Base-by-base conservation (phyloP, 345 rosid genomes). In the Hibiscus syriacus region DNA sequence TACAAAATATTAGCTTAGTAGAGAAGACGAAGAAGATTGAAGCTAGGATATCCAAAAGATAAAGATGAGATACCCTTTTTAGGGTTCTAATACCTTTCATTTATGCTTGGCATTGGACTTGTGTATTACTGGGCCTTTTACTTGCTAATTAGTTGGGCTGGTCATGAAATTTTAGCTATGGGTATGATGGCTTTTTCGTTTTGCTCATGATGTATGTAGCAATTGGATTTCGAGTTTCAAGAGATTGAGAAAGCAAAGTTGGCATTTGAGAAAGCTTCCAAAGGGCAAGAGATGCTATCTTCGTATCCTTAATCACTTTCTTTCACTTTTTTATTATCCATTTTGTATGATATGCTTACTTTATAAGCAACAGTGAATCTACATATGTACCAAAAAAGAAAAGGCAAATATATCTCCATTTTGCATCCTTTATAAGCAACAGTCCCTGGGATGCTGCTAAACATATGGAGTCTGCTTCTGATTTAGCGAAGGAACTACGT, bases 361-460 rank as follows among this genome's bases (percentile, higher is more conserved):
- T 3, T 3, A 2, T 19, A 17, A 17, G 13, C 25, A 22, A 23
- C 32, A 32, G n/a, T 32, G 43, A 11, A 38, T 61, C 49, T 19
- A 12, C 48, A 20, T 14, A 20, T 61, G 49, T 61, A 11, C n/a
- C 17, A 3, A 60, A 60, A n/a, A 60, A 5, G 4, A 43, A 11
- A 58, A 17, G 70, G 46, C 14, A 45, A 20, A 67, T 39, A 16
- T 46, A 17, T 73, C 64, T 67, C 38, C 60, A 1, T 69, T 59
- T 70, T 67, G 26, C 71, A 62, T 79, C 85, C 92, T 89, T 87
- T 34, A 87, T 48, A 48, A 49, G 62, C 1, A 59, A 68, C 58
- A 93, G 97, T 54, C 97, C 97, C 12, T 93, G 96, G 97, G 97
- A 93, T 86, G 96, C 98, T 75, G 96, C 97, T 71, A 93, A 89